phyloP scores from a whole-genome alignment of 2,329 filamentous ascomycete genomes.

The Trichoderma citrinoviride region DNA sequence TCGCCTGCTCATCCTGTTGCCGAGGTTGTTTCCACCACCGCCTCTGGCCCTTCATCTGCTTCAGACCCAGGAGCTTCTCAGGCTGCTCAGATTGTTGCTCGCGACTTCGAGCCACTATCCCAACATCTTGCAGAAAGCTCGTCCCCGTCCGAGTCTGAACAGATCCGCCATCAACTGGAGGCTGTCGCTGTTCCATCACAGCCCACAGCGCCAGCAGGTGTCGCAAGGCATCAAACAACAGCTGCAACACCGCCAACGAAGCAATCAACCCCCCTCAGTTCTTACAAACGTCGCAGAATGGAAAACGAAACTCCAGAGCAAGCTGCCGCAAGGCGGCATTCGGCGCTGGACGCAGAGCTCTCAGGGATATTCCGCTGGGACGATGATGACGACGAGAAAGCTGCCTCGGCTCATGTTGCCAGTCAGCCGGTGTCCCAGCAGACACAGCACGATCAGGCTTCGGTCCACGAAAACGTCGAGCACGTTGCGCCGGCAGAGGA shows the following conservation, averaged over 20 bases:
- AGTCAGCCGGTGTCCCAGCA: not conserved
- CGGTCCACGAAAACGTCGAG: not conserved
- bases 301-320: conserved; percentile 13
- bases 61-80: conserved; percentile 26
- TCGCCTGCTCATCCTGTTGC: conserved; percentile 1
- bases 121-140: conserved; percentile 24
- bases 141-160: conserved; percentile 1
- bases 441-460: not conserved
- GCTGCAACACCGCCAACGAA: not conserved
- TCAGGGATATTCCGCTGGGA: conserved; percentile 1
- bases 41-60: not conserved
- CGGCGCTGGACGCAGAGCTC: not conserved
- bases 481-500: not conserved
- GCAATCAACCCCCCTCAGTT: not conserved
- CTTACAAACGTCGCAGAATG: conserved; percentile 1
- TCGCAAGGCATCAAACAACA: not conserved
- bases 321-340: not conserved
- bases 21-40: not conserved
- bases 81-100: conserved; percentile 31
- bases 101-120: conserved; percentile 22
- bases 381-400: not conserved
- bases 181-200: not conserved
- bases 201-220: not conserved
- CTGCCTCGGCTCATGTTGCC: not conserved
- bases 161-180: not conserved